Base-by-base conservation (phyloP, 208 protist genomes). In the Trypanosoma melophagium region DNA sequence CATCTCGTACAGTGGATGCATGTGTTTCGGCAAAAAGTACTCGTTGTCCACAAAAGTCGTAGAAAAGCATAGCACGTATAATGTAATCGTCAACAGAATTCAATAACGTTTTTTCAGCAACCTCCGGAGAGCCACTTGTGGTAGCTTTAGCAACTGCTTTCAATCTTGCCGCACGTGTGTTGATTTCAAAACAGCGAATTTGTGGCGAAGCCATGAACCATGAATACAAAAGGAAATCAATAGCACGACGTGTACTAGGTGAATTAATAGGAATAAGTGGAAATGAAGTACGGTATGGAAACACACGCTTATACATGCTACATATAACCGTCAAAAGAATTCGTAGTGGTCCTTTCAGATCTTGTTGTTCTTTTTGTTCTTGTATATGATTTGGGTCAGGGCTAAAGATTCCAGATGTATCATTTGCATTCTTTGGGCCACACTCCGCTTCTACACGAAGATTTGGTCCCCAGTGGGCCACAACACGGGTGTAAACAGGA, bases 21-120 rank as follows among this genome's bases (percentile, higher is more conserved):
- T 92, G 83, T 9, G 86, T 92, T 58, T 92, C 86, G 0, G 80
- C 86, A 58, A 92, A 92, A n/a, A 92, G 64, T 3, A 92, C 80
- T 31, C 86, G 74, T 59, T 89, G 82, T 0, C 86, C 86, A 4
- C 80, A 71, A 31, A 92, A 44, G 53, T 92, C 86, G 68, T 92
- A 89, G 21, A 92, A 86, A 2, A 92, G 68, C 83, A 92, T 89
- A 0, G 86, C 86, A 25, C 86, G 86, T 25, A 77, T 62, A 21
- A 90, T 90, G 28, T 63, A 70, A 22, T 66, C 28, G 35, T 66
- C 66, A 3, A 77, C 45, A 16, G n/a, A 21, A 19, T 60, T 61
- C 45, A 42, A 51, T 3, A 68, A 16, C 1, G 41, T 44, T 21
- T 35, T 54, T 53, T 68, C 69, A 10, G 60, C 60, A 31, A 38